Evolutionary conservation across 495 filamentous ascomycete species (phyloP).

Genomic region (Neurospora tetraspora): DNA sequence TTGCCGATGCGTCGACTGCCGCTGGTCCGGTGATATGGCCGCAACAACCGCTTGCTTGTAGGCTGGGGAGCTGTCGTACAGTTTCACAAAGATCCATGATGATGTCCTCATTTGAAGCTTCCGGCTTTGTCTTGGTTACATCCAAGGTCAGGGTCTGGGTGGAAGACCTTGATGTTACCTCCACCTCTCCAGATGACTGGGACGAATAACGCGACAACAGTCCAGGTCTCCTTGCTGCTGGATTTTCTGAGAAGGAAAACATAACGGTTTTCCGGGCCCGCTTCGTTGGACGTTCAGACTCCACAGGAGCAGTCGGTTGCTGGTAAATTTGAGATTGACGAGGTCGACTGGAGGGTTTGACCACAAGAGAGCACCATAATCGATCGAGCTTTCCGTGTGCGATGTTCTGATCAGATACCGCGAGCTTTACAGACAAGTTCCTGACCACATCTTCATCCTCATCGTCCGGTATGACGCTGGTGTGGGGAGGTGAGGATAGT

Average conservation of each 20-base stretch:
- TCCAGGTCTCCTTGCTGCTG: neutral
- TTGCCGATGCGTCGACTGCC: neutral
- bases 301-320: neutral
- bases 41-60: neutral
- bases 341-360: neutral
- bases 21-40: conserved; percentile 1
- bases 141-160: neutral
- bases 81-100: neutral
- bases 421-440: neutral
- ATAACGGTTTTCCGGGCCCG: neutral
- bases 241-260: neutral
- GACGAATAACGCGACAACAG: neutral
- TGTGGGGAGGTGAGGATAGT: conserved; percentile 1
- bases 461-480: conserved; percentile 13
- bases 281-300: neutral
- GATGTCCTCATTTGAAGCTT: neutral
- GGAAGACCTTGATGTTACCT: neutral
- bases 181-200: neutral
- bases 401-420: neutral
- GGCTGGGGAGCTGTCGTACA: no score
- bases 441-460: neutral
- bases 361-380: neutral
- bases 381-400: neutral
- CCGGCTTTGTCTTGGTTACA: neutral
- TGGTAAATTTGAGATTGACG: neutral